Evolutionary conservation across 139 green algal species (phyloP).

Genomic region (Chlorella sorokiniana): DNA sequence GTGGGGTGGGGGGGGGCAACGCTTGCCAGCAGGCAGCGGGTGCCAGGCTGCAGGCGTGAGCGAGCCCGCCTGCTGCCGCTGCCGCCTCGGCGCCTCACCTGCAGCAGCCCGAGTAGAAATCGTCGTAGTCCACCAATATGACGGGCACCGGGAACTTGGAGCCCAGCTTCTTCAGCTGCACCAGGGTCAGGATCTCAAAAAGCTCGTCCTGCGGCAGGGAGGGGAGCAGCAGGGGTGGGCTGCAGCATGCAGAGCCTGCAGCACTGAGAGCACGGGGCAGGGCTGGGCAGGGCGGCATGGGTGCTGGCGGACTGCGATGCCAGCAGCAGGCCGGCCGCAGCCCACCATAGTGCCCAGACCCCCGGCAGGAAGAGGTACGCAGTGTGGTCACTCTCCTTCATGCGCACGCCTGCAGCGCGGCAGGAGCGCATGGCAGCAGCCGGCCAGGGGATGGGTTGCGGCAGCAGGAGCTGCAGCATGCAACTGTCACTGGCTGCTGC

Average conservation of each 20-base stretch:
- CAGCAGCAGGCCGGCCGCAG: background rate
- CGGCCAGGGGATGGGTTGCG: background rate
- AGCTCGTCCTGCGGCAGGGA: conserved; percentile 48
- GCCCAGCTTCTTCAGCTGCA: conserved; percentile 61
- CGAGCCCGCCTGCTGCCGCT: background rate
- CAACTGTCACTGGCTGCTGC: too few species aligned
- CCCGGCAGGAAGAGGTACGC: conserved; percentile 83
- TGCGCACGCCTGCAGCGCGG: conserved; percentile 43
- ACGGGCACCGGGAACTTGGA: conserved; percentile 19
- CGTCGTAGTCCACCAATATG: conserved; percentile 61
- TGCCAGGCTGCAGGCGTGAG: background rate
- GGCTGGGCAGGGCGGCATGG: background rate
- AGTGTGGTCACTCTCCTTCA: conserved; percentile 51
- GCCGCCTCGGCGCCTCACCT: background rate
- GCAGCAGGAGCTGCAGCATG: background rate
- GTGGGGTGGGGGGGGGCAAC: background rate
- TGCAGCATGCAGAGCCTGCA: background rate
- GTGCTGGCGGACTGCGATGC: background rate
- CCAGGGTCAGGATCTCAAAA: conserved; percentile 65
- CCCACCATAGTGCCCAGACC: conserved; percentile 51
- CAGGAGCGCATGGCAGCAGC: background rate
- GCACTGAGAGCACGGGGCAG: background rate
- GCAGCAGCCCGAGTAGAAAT: conserved; percentile 51
- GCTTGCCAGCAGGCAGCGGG: too few species aligned
- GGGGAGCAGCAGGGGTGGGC: background rate